Conservation (phyloP, 768 basidiomycete genomes). For the Kwoniella shandongensis region DNA sequence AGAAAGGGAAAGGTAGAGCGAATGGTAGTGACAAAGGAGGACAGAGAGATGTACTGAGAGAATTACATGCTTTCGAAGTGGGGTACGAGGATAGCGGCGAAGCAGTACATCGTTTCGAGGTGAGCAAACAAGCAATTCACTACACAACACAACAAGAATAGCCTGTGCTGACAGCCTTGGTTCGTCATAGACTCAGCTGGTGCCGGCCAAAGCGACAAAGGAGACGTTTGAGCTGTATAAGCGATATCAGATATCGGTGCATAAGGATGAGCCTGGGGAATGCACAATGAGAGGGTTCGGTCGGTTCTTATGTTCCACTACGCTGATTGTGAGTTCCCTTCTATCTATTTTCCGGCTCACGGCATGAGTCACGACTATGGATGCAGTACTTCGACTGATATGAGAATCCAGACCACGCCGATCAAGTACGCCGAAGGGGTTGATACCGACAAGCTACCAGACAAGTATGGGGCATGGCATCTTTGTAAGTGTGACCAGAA, state of each 20-base stretch:
- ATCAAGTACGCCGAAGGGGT: constrained; percentile 61
- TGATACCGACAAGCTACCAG: constrained; percentile 58
- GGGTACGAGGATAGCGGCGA: constrained; percentile 36
- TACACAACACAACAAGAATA: too few species aligned
- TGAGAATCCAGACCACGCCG: constrained; percentile 63
- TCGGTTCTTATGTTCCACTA: constrained; percentile 75
- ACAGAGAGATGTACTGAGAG: constrained; percentile 54
- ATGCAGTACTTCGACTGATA: too few species aligned
- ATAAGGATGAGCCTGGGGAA: constrained; percentile 62
- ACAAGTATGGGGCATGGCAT: constrained; percentile 87
- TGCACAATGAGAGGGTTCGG: constrained; percentile 62
- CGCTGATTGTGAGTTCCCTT: constrained; percentile 63
- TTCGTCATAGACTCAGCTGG: constrained; percentile 65
- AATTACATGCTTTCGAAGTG: constrained; percentile 64
- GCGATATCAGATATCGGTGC: constrained; percentile 75
- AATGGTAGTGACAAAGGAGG: constrained; percentile 28
- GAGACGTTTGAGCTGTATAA: constrained; percentile 80
- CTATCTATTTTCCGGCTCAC: neutral
- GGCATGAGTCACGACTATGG: too few species aligned
- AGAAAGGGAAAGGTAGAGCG: constrained; percentile 17
- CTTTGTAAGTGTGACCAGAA: constrained; percentile 59
- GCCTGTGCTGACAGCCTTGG: too few species aligned
- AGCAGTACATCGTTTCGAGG: constrained; percentile 30
- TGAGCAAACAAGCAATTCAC: too few species aligned
- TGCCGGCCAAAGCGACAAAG: constrained; percentile 69